These are phyloP conservation scores for Pleurotus platypus DNA, from an alignment of 768 basidiomycete genomes.

Conservation along the genomic window DNA sequence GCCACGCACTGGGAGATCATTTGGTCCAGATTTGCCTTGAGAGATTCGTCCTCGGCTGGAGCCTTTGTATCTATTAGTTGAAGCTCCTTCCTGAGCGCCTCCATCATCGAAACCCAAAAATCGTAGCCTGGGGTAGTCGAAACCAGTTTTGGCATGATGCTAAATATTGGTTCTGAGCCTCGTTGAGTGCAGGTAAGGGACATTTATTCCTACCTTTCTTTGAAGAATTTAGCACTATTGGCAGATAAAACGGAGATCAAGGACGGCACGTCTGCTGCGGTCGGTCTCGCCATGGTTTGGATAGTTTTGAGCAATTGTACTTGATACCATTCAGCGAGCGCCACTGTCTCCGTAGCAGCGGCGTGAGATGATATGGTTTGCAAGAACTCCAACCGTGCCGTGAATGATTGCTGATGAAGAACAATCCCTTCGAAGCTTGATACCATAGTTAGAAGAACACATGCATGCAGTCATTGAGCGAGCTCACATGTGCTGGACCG, in stretches of 20 bases:
- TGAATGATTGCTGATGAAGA: constrained; percentile 9
- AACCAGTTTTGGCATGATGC: constrained; percentile 21
- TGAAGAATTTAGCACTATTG: constrained; percentile 17
- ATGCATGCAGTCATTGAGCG: neutral
- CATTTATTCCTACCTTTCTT: constrained; percentile 17
- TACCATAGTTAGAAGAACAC: neutral
- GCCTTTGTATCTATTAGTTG: too few relatives aligned
- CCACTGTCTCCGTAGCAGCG: constrained; percentile 7
- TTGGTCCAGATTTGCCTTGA: constrained; percentile 8
- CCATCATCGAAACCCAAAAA: constrained; percentile 14
- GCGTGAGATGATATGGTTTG: constrained; percentile 12
- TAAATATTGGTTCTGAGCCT: constrained; percentile 1
- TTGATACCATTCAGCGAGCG: constrained; percentile 16
- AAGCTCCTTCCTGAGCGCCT: neutral
- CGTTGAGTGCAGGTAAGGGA: neutral
- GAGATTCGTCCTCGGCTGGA: too few relatives aligned
- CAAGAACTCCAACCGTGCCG: constrained; percentile 19
- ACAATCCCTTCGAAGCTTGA: constrained; percentile 20
- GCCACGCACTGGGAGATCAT: constrained; percentile 16
- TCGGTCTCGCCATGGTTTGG: constrained; percentile 14
- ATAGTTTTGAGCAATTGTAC: constrained; percentile 17
- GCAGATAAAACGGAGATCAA: constrained; percentile 17
- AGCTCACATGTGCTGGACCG: constrained; percentile 17
- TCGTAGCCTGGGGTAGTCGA: constrained; percentile 15
- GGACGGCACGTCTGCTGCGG: constrained; percentile 18